Percentiles rank a stretch among this genome's conserved stretches.
These are phyloP conservation scores for Boletus sensibilis DNA, from an alignment of 768 basidiomycete genomes.

Conservation along the genomic window DNA sequence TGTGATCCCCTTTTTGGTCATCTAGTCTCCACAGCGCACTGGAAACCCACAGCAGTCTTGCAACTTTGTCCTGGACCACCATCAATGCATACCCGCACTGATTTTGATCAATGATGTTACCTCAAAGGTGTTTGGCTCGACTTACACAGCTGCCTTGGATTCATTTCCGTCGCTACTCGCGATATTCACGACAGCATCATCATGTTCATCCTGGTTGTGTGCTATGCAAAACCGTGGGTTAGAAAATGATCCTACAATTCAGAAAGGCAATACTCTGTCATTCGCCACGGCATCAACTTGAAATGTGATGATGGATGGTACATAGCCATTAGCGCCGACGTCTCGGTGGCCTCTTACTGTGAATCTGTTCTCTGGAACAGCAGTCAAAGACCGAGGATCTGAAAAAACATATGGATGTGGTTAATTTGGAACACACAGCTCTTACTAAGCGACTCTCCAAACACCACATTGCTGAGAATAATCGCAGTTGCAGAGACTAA, in stretches of 20 bases:
- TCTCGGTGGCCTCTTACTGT: background rate
- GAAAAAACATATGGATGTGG: background rate
- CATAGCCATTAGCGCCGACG: background rate
- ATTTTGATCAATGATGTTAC: no score
- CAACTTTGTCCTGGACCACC: background rate
- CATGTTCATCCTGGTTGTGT: slow-evolving; percentile 73
- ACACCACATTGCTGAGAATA: background rate
- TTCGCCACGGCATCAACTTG: background rate
- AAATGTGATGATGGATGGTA: background rate
- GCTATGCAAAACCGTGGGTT: slow-evolving; percentile 40
- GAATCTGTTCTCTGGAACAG: background rate
- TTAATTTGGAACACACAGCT: background rate
- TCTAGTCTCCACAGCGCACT: background rate
- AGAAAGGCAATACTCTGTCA: background rate
- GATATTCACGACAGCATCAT: slow-evolving; percentile 92
- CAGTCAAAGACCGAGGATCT: background rate
- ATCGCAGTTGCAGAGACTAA: background rate
- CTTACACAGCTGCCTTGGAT: background rate
- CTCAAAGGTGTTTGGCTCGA: background rate
- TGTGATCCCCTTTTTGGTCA: no score
- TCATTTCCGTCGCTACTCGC: slow-evolving; percentile 35
- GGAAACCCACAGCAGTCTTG: background rate
- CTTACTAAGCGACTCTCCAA: background rate
- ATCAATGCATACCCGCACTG: no score
- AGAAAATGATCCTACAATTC: background rate